Percentiles rank a stretch among this genome's conserved stretches.
phyloP scores from a whole-genome alignment of 805 yeast species.

The Yamadazyma kitorensis region DNA sequence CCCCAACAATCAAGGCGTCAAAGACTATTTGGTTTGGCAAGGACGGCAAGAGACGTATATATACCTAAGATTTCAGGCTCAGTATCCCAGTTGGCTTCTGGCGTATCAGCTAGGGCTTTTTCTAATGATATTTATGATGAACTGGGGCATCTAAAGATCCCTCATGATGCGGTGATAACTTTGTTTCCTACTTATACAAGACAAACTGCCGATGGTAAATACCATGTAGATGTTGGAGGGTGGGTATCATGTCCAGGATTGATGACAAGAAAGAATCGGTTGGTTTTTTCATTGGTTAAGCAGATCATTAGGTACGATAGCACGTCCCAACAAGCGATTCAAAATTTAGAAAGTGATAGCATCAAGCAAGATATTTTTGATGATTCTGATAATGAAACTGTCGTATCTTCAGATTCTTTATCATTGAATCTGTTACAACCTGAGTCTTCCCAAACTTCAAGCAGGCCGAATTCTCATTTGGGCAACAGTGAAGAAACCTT shows the following conservation, averaged over 20 bases:
- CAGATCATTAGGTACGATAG: slow-evolving; percentile 52
- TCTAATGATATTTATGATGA: slow-evolving; percentile 26
- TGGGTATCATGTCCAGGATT: slow-evolving; percentile 70
- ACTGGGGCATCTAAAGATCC: slow-evolving; percentile 34
- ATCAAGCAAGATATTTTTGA: slow-evolving; percentile 23
- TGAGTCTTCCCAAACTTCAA: neutral
- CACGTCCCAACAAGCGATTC: slow-evolving; percentile 16
- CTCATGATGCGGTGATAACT: slow-evolving; percentile 58
- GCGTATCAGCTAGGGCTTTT: slow-evolving; percentile 36
- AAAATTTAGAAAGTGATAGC: slow-evolving; percentile 24
- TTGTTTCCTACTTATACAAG: slow-evolving; percentile 42
- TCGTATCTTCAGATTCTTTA: slow-evolving; percentile 11
- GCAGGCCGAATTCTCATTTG: neutral
- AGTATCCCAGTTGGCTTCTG: slow-evolving; percentile 47
- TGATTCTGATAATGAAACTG: slow-evolving; percentile 21
- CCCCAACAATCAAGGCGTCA: slow-evolving; percentile 38
- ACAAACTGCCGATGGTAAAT: slow-evolving; percentile 15
- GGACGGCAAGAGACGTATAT: slow-evolving; percentile 54
- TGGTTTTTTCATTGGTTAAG: slow-evolving; percentile 65
- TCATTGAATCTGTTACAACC: slow-evolving; percentile 5
- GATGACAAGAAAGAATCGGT: slow-evolving; percentile 65
- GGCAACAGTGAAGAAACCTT: slow-evolving; percentile 47
- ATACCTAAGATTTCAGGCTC: slow-evolving; percentile 51
- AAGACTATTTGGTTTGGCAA: slow-evolving; percentile 48
- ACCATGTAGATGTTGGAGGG: slow-evolving; percentile 65